Evolutionary conservation across 2,329 filamentous ascomycete genomes (phyloP), one percentile per base, ranked within the genome.

Genomic region (Cordyceps fumosorosea): DNA sequence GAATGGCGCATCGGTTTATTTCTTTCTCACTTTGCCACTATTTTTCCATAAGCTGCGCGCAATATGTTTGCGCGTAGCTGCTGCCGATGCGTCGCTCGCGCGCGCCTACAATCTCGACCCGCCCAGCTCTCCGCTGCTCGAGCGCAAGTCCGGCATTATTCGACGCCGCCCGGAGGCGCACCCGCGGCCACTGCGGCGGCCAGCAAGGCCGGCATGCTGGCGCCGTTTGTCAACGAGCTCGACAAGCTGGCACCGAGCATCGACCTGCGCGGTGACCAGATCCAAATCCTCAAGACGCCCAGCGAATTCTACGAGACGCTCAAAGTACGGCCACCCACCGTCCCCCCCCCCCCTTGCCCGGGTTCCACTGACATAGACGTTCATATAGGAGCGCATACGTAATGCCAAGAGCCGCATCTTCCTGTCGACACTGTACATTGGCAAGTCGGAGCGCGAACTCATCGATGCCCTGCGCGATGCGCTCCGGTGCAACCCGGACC

Each of bases 371-470:
- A 56, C 60, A 8, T 37, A 4, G 32, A 34, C 20, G 45, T 12
- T 26, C 62, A 47, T 24, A 26, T 64, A 93, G 89, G 77, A 83
- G 65, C 96, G 93, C 77, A 97, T 99, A 71, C 84, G 84, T 58
- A 84, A 83, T 65, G 95, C 95, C 11, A 85, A 91, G 73, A 81
- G 78, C 58, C 85, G 90, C 64, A 89, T 99, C 67, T 99, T 96
- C 73, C 79, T 99, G 56, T 96, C 93, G n/a, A 99, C 95, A 0
- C 78, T 99, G 58, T 99, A 99, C 73, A 95, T 99, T 72, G 95
- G 95, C 65, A 96, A 93, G 74, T 89, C 89, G 1, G 95, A 99
- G 75, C 83, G 88, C 75, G 95, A 98, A 68, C 81, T 99, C 70
- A 91, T 98, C 63, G 81, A 86, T 20, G 91, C 89, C 0, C 79